Base-by-base conservation (phyloP, 768 basidiomycete genomes). In the Leccinum disarticulatum region DNA sequence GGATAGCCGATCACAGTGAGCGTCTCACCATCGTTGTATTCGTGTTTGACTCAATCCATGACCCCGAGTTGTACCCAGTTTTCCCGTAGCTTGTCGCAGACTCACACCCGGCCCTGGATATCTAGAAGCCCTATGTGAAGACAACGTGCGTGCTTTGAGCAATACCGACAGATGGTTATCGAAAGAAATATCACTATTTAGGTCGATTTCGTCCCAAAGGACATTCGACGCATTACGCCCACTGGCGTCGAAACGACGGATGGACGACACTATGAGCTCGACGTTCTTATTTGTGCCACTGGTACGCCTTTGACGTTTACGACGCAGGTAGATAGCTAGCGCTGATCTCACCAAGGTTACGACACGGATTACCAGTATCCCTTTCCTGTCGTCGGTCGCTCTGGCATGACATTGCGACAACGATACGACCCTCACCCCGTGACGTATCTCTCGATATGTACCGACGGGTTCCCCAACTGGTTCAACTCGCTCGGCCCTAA, bases 41-140 rank as follows among this genome's bases (percentile, higher is more conserved):
- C 4, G 35, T 15, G 46, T 47, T 47, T 47, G 4, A 47, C 19
- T 47, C 19, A 47, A 47, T 14, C 46, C 14, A 47, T 25, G 8
- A 4, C 46, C 25, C 25, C 22, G 4, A 63, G 62, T 87, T 19
- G 76, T 86, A 27, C 85, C 87, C 9, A 74, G 81, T 50, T 88
- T 87, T 63, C 74, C 80, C 3, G 80, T 86, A 17, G 78, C 75
- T 3, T 89, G 86, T 70, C 77, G 85, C 27, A 77, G 87, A n/a
- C 70, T 87, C 52, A 89, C 87, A 0, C 85, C 86, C 1, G 87
- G 86, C 0, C 84, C 84, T 9, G 86, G 87, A 5, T 90, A 87
- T 67, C 77, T 88, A 31, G 85, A 88, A 62, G 83, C 87, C 0
- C 72, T 88, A 2, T 83, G 81, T 59, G 78, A 82, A 71, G 82